phyloP scores from a whole-genome alignment of 2,329 filamentous ascomycete species.

The Fusarium buharicum region DNA sequence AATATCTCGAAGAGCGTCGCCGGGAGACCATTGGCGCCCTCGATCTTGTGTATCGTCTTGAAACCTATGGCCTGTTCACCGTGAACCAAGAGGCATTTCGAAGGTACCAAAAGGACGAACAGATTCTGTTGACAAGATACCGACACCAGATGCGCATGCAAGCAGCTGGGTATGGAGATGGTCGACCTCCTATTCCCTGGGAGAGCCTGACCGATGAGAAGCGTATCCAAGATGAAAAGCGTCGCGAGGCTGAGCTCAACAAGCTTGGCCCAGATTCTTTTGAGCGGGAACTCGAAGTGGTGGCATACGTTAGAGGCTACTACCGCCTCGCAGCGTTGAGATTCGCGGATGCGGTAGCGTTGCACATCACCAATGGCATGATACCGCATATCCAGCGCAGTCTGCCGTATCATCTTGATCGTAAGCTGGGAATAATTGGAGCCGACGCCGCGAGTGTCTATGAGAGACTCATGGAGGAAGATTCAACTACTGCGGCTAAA shows the following conservation, averaged over 20 bases:
- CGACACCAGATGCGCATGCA: conserved; percentile 63
- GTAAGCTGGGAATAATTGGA: conserved; percentile 55
- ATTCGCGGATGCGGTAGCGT: conserved; percentile 67
- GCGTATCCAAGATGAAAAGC: conserved; percentile 55
- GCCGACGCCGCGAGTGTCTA: conserved; percentile 49
- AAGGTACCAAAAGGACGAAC: conserved; percentile 59
- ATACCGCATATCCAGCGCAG: conserved; percentile 56
- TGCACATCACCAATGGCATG: conserved; percentile 61
- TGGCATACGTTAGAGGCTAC: conserved; percentile 73
- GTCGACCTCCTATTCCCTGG: conserved; percentile 52
- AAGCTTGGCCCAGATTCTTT: conserved; percentile 69
- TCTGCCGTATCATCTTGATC: conserved; percentile 57
- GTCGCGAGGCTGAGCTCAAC: conserved; percentile 54
- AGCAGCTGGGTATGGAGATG: conserved; percentile 48
- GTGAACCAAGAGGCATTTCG: conserved; percentile 62
- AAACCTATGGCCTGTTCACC: conserved; percentile 67
- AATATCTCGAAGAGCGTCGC: conserved; percentile 57
- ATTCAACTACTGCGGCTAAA: conserved; percentile 54
- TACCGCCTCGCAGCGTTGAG: conserved; percentile 73
- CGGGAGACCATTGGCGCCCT: conserved; percentile 53
- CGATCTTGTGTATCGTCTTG: conserved; percentile 60
- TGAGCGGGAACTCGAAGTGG: conserved; percentile 67
- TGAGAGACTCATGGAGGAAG: conserved; percentile 61
- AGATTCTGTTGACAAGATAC: conserved; percentile 57
- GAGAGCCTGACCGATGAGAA: conserved; percentile 62